Conservation (phyloP, 257 asterid species). For the Coffea canephora region DNA sequence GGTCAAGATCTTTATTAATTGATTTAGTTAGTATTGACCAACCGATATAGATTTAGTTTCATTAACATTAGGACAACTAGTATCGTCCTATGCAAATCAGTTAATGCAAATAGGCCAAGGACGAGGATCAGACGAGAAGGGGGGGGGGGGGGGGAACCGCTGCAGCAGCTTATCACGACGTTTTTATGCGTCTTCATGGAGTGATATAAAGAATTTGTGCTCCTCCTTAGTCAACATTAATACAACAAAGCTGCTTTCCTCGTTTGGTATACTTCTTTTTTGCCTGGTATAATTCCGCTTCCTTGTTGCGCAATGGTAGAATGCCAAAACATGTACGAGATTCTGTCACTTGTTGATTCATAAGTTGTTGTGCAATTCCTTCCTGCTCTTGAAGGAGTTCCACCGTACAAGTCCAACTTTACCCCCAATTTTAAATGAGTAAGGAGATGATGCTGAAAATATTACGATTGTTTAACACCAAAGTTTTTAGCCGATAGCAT, state of each 20-base stretch:
- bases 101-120: neutral
- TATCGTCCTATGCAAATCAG: neutral
- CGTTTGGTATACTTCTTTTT: neutral
- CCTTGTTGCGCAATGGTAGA: neutral
- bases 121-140: neutral
- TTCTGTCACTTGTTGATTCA: neutral
- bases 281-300: neutral
- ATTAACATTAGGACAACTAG: neutral
- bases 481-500: neutral
- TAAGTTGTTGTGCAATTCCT: neutral
- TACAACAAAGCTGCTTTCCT: neutral
- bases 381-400: neutral
- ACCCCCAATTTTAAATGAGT: neutral
- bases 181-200: neutral
- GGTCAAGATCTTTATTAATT: too few relatives aligned
- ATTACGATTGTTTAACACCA: neutral
- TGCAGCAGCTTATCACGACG: too few relatives aligned
- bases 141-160: too few relatives aligned
- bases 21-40: too few relatives aligned
- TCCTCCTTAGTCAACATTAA: neutral
- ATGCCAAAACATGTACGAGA: neutral
- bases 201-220: neutral
- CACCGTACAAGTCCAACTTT: neutral
- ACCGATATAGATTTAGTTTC: too few relatives aligned
- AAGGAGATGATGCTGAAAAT: too few relatives aligned